A percentile compares a stretch with the other conserved stretches of the same genome.
These are phyloP conservation scores for Leptodermis oblonga DNA, from an alignment of 257 asterid species.

Conservation along the genomic window DNA sequence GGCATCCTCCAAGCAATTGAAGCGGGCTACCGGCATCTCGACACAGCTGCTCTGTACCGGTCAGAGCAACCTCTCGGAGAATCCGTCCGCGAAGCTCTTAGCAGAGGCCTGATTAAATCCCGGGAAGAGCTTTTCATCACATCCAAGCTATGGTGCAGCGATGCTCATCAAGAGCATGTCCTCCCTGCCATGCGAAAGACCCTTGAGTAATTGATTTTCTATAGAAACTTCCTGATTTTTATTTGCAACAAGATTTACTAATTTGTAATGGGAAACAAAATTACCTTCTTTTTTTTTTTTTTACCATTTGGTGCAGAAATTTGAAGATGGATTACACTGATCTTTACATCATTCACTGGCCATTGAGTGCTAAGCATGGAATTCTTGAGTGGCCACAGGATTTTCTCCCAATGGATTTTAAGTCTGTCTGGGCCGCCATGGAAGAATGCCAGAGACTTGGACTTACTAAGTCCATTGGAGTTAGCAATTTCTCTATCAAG, in stretches of 20 bases:
- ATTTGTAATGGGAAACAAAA: no score
- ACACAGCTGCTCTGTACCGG: slow-evolving; percentile 52
- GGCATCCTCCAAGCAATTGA: slow-evolving; percentile 48
- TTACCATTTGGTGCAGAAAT: slow-evolving; percentile 24
- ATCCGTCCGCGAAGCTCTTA: slow-evolving; percentile 45
- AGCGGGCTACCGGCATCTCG: slow-evolving; percentile 58
- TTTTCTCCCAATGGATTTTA: slow-evolving; percentile 40
- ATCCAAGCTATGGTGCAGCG: slow-evolving; percentile 63
- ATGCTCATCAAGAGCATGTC: slow-evolving; percentile 50
- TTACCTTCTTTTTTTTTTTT: neutral
- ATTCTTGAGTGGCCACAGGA: slow-evolving; percentile 30
- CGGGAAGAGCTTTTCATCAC: slow-evolving; percentile 50
- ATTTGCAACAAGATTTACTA: no score
- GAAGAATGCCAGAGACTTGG: slow-evolving; percentile 47
- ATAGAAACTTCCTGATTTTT: no score
- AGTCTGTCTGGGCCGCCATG: slow-evolving; percentile 55
- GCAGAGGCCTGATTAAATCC: slow-evolving; percentile 30
- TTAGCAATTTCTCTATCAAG: slow-evolving; percentile 46
- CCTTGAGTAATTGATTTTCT: slow-evolving; percentile 24
- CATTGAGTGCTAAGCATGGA: slow-evolving; percentile 24
- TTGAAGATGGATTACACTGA: slow-evolving; percentile 41
- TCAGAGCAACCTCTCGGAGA: slow-evolving; percentile 53
- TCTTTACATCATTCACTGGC: slow-evolving; percentile 25
- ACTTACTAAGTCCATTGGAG: slow-evolving; percentile 47
- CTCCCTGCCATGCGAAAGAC: slow-evolving; percentile 41